Conservation (phyloP, 2,329 filamentous ascomycete genomes). For the Alternaria viburni region DNA sequence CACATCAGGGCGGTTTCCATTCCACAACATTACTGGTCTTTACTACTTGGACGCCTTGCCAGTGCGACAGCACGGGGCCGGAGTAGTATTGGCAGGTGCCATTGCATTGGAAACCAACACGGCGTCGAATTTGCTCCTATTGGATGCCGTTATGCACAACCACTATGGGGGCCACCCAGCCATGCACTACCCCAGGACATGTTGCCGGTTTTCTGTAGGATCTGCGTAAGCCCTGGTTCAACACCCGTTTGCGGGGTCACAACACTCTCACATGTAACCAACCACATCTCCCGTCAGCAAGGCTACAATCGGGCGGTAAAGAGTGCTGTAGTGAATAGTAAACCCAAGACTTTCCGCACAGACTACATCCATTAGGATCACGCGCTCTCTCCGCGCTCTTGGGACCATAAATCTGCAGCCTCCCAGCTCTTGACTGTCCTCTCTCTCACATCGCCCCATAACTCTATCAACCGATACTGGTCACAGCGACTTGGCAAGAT, state of each 20-base stretch:
- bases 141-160: slow-evolving; percentile 14
- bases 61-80: slow-evolving; percentile 9
- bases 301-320: slow-evolving; percentile 3
- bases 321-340: slow-evolving; percentile 16
- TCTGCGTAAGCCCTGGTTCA: slow-evolving; percentile 12
- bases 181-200: slow-evolving; percentile 34
- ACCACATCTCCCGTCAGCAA: slow-evolving; percentile 1
- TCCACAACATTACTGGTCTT: slow-evolving; percentile 1
- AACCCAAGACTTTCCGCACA: slow-evolving; percentile 13
- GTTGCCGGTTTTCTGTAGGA: slow-evolving; percentile 15
- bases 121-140: slow-evolving; percentile 4
- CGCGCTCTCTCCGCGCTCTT: slow-evolving; percentile 17
- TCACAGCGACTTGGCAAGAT: slow-evolving; percentile 32
- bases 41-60: not conserved
- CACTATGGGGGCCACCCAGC: slow-evolving; percentile 17
- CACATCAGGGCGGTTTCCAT: slow-evolving; percentile 1
- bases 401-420: slow-evolving; percentile 13
- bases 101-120: slow-evolving; percentile 8
- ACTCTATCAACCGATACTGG: slow-evolving; percentile 15
- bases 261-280: slow-evolving; percentile 14
- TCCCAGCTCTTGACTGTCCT: not conserved
- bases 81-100: slow-evolving; percentile 10
- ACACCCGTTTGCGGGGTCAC: slow-evolving; percentile 33
- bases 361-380: slow-evolving; percentile 20
- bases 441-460: slow-evolving; percentile 1